phyloP scores from a whole-genome alignment of 2,329 filamentous ascomycete genomes.

The Aspergillus piperis region DNA sequence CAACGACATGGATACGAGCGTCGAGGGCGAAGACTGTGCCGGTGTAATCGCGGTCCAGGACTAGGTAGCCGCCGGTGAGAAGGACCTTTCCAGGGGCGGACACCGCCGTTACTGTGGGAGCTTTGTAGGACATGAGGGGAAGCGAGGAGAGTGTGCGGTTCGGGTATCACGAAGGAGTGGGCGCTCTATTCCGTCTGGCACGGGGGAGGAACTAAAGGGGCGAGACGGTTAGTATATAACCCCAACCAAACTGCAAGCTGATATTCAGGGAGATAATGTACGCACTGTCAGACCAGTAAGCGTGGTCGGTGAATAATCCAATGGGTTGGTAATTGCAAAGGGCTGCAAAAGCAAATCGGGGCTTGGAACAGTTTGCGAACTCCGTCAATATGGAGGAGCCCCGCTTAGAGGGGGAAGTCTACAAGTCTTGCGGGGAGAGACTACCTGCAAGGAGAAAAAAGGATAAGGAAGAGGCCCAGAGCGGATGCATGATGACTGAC shows the following conservation, averaged over 20 bases:
- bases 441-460: neutral
- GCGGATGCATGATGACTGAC: neutral
- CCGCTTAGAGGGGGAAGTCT: conserved; percentile 3
- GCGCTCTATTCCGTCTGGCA: neutral
- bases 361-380: neutral
- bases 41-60: conserved; percentile 83
- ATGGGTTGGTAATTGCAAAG: neutral
- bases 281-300: neutral
- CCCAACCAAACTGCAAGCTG: neutral
- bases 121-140: conserved; percentile 17
- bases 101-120: conserved; percentile 55
- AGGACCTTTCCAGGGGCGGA: conserved; percentile 97
- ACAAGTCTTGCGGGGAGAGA: neutral
- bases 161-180: neutral
- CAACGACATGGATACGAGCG: conserved; percentile 63
- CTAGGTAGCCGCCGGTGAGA: conserved; percentile 90
- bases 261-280: neutral
- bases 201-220: neutral
- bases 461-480: neutral
- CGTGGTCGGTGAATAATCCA: neutral
- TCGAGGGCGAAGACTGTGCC: conserved; percentile 68
- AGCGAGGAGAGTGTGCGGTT: neutral
- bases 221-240: neutral
- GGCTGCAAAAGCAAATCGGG: conserved; percentile 1
- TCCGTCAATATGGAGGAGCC: neutral